Base-by-base conservation (phyloP, 1,139 yeast genomes). In the Scheffersomyces insectosa region DNA sequence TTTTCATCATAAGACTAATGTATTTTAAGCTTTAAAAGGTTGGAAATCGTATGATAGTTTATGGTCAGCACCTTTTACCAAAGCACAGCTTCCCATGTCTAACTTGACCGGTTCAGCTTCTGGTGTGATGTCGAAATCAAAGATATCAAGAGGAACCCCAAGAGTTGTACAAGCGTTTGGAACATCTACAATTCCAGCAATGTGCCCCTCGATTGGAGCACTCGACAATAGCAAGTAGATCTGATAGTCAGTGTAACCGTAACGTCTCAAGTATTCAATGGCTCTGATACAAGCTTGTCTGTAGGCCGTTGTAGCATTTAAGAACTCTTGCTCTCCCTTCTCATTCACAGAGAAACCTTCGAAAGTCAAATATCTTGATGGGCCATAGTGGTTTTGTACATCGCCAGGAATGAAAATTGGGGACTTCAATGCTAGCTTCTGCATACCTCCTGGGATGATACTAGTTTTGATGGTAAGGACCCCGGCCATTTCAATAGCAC, bases 401-500 rank as follows among this genome's bases (percentile, higher is more conserved):
- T 72, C 74, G n/a, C 80, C 77, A 15, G 80, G 76, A 25, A 76
- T 55, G 46, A 63, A 75, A 66, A 75, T 67, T 29, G 80, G 80
- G 16, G 70, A 63, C 43, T 68, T 70, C 63, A 75, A 61, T 38
- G 63, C 57, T 47, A 76, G 54, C 37, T 63, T 60, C 40, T 59
- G 52, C 54, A 76, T 62, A 2, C 81, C 81, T 39, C 60, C 57
- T 46, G 72, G 72, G 47, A 75, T 65, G 32, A 75, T 57, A 2
- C 64, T 51, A 33, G 68, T 62, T 44, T 70, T 62, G 45, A 75
- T 50, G 3, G 79, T 73, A 42, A 75, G 66, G 30, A 65, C 61
- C 3, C 80, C 80, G 7, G 77, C 67, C 80, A 75, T 75, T 52
- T 75, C 81, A 52, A 76, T 74, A 12, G 79, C 81, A 13, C 81